phyloP scores from a whole-genome alignment of 345 rosid genomes.

The Hirschfeldia incana region DNA sequence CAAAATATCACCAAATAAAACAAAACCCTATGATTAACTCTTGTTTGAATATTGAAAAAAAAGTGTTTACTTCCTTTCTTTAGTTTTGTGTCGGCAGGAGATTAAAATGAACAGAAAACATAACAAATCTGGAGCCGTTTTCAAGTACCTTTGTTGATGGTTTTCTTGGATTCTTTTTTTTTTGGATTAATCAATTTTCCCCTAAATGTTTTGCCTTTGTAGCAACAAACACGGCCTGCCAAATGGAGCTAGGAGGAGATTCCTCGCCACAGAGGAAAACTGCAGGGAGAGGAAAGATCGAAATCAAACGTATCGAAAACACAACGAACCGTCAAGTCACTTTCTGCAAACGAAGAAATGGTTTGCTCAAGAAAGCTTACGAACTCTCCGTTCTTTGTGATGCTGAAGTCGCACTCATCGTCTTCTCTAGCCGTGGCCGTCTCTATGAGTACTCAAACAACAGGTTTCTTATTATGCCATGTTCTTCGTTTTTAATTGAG shows the following conservation, averaged over 20 bases:
- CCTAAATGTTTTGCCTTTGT: conserved; percentile 1
- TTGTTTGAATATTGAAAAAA: background rate
- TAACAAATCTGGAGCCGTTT: conserved; percentile 14
- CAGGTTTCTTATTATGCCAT: conserved; percentile 48
- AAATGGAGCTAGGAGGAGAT: conserved; percentile 49
- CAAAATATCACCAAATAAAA: background rate
- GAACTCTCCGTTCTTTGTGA: conserved; percentile 82
- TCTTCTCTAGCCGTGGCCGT: conserved; percentile 98
- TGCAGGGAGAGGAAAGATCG: conserved; percentile 93
- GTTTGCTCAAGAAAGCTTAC: conserved; percentile 93
- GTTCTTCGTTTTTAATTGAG: conserved; percentile 4
- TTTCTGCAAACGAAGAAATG: conserved; percentile 94
- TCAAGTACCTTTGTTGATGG: conserved; percentile 12
- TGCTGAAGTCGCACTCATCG: conserved; percentile 62
- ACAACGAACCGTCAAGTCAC: conserved; percentile 97
- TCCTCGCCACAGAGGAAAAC: conserved; percentile 67
- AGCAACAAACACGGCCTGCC: conserved; percentile 55
- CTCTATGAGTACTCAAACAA: conserved; percentile 94
- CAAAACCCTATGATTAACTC: background rate
- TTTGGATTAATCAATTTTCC: background rate
- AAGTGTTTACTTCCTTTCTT: background rate
- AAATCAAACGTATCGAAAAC: conserved; percentile 99
- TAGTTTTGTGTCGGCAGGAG: conserved; percentile 16
- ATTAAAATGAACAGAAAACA: background rate
- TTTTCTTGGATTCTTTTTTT: conserved; percentile 6